A percentile compares a stretch with the other conserved stretches of the same genome.
phyloP scores from a whole-genome alignment of 495 filamentous ascomycete species.

The Hypoxylon fuscum region DNA sequence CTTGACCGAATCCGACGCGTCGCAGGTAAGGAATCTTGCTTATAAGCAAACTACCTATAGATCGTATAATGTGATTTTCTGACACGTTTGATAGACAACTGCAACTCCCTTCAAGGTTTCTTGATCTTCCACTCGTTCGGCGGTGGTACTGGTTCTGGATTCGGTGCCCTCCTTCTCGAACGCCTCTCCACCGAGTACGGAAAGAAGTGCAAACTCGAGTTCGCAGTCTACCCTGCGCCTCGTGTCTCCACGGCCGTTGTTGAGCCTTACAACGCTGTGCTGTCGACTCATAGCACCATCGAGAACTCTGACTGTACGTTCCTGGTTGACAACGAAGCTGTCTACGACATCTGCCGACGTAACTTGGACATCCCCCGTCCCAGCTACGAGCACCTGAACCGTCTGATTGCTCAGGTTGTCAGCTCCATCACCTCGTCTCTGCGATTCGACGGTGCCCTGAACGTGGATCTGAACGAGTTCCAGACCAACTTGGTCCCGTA shows the following conservation, averaged over 20 bases:
- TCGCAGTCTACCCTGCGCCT: constrained; percentile 87
- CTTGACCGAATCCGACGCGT: constrained; percentile 87
- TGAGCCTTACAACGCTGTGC: constrained; percentile 92
- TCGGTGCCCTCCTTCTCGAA: constrained; percentile 87
- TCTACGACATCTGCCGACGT: constrained; percentile 91
- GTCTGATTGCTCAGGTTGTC: constrained; percentile 90
- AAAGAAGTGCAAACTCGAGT: constrained; percentile 96
- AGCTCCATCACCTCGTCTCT: constrained; percentile 91
- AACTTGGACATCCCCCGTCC: constrained; percentile 90
- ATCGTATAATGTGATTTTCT: constrained; percentile 16
- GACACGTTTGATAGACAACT: constrained; percentile 75
- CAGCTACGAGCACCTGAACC: constrained; percentile 87
- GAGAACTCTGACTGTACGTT: constrained; percentile 95
- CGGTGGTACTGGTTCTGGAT: constrained; percentile 90
- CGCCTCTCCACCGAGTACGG: constrained; percentile 88
- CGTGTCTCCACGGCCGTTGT: constrained; percentile 88
- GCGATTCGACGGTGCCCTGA: constrained; percentile 89
- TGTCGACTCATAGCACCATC: constrained; percentile 92
- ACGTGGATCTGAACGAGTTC: constrained; percentile 94
- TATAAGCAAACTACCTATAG: no score
- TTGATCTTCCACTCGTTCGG: constrained; percentile 95
- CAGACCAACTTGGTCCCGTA: constrained; percentile 94
- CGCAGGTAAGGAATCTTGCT: constrained; percentile 64
- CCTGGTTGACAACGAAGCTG: constrained; percentile 91
- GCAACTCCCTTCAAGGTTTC: constrained; percentile 89